These are phyloP conservation scores for Remersonia thermophila DNA, from an alignment of 2,329 filamentous ascomycete genomes.

Conservation along the genomic window DNA sequence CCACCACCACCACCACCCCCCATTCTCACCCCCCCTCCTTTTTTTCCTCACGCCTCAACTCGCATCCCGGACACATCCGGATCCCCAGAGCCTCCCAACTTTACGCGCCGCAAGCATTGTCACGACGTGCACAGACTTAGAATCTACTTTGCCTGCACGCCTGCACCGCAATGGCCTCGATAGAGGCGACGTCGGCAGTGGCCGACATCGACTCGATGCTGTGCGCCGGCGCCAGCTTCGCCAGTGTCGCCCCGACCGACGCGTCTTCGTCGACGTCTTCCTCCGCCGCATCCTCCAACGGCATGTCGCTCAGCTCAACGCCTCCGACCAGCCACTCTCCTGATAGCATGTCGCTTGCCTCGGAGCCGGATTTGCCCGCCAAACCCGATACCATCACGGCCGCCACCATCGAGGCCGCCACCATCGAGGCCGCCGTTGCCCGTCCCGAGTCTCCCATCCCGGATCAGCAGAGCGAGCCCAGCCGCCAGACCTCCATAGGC, in stretches of 20 bases:
- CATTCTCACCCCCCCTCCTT: not conserved
- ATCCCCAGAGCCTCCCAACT: not conserved
- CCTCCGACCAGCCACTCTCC: constrained; percentile 23
- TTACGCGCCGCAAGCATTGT: not conserved
- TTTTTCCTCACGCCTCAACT: no score
- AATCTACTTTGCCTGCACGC: no score
- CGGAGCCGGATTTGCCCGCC: constrained; percentile 15
- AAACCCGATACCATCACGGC: constrained; percentile 15
- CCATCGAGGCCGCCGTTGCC: constrained; percentile 12
- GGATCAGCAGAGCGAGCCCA: constrained; percentile 7
- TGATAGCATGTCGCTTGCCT: constrained; percentile 22
- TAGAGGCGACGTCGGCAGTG: constrained; percentile 9
- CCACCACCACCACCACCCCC: not conserved
- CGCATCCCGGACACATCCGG: no score
- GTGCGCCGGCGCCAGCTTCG: constrained; percentile 18
- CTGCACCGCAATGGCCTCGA: constrained; percentile 10
- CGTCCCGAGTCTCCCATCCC: constrained; percentile 4
- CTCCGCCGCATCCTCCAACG: not conserved
- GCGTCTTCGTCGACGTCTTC: constrained; percentile 16
- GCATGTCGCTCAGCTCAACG: constrained; percentile 20
- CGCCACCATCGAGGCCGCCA: constrained; percentile 12
- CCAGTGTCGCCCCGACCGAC: constrained; percentile 19
- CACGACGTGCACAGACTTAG: not conserved
- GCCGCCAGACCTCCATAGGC: constrained; percentile 10
- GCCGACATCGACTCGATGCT: constrained; percentile 14